A percentile compares a stretch with the other conserved stretches of the same genome.
These are phyloP conservation scores for Kregervanrija fluxuum DNA, from an alignment of 805 yeast genomes.

Conservation along the genomic window DNA sequence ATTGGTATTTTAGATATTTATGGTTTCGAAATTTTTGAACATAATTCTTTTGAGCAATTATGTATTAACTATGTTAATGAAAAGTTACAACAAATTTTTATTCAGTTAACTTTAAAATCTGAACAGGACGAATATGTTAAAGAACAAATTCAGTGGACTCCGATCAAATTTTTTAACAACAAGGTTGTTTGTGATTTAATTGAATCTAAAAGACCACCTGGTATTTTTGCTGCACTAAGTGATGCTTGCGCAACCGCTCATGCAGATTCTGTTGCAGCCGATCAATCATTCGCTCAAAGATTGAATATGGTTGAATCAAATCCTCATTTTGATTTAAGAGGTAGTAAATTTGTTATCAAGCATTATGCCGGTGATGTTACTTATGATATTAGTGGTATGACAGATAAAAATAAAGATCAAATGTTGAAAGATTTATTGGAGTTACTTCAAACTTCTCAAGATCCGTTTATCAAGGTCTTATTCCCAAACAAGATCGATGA, in stretches of 20 bases:
- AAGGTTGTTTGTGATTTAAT: conserved; percentile 94
- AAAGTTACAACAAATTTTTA: conserved; percentile 92
- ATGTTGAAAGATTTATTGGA: conserved; percentile 83
- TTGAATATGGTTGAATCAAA: conserved; percentile 75
- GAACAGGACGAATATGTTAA: conserved; percentile 97
- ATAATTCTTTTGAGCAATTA: conserved; percentile 89
- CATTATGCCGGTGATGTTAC: conserved; percentile 99
- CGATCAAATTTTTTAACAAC: conserved; percentile 93
- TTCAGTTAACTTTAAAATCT: conserved; percentile 89
- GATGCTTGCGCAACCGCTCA: conserved; percentile 98
- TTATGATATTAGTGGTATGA: conserved; percentile 82
- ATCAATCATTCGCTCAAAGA: conserved; percentile 90
- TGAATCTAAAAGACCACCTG: conserved; percentile 92
- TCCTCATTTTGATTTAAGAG: conserved; percentile 84
- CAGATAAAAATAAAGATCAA: conserved; percentile 95
- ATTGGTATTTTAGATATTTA: conserved; percentile 93
- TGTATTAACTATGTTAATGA: conserved; percentile 96
- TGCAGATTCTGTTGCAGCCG: conserved; percentile 95
- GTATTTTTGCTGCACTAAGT: conserved; percentile 90
- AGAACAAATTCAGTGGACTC: conserved; percentile 96
- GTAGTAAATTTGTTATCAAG: conserved; percentile 79
- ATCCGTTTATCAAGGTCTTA: conserved; percentile 49
- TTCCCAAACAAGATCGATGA: conserved; percentile 63
- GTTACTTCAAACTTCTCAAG: conserved; percentile 63
- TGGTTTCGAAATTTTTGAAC: conserved; percentile 94